phyloP scores from a whole-genome alignment of 108 stramenopile species.

The Skeletonema marinoi region DNA sequence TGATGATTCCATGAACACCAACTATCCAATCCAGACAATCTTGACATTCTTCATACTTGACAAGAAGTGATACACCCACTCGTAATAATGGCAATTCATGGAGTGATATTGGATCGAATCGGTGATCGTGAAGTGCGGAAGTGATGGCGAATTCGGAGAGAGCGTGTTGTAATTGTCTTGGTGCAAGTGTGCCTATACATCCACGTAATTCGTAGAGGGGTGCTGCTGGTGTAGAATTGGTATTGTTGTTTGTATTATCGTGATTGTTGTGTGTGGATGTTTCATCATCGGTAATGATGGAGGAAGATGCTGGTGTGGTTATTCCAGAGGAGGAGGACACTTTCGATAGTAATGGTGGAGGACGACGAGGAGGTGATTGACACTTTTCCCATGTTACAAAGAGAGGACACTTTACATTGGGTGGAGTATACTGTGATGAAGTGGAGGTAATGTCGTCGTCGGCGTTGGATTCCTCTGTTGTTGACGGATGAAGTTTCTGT shows the following conservation, averaged over 20 bases:
- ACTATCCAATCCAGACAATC: constrained; percentile 75
- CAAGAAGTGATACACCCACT: constrained; percentile 74
- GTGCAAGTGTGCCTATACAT: constrained; percentile 73
- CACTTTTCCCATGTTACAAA: constrained; percentile 86
- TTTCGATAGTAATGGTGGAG: not conserved
- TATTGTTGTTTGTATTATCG: not conserved
- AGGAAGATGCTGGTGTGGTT: constrained; percentile 13
- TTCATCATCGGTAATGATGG: constrained; percentile 29
- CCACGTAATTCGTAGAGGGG: constrained; percentile 65
- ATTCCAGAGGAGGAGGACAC: constrained; percentile 1
- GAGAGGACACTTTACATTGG: constrained; percentile 59
- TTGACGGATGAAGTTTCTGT: constrained; percentile 37
- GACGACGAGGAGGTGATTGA: not conserved
- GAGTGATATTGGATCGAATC: constrained; percentile 64
- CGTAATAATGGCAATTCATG: constrained; percentile 58
- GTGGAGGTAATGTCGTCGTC: constrained; percentile 16
- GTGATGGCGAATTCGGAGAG: constrained; percentile 74
- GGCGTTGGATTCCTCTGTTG: not conserved
- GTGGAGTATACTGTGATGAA: constrained; percentile 12
- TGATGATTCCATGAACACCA: constrained; percentile 80
- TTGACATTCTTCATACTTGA: constrained; percentile 69
- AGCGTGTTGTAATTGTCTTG: constrained; percentile 43
- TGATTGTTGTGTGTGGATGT: not conserved
- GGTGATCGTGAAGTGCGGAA: constrained; percentile 66
- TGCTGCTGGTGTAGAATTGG: not conserved